Base-by-base conservation (phyloP, 2,329 filamentous ascomycete genomes). In the Emmonsiellopsis sp. region DNA sequence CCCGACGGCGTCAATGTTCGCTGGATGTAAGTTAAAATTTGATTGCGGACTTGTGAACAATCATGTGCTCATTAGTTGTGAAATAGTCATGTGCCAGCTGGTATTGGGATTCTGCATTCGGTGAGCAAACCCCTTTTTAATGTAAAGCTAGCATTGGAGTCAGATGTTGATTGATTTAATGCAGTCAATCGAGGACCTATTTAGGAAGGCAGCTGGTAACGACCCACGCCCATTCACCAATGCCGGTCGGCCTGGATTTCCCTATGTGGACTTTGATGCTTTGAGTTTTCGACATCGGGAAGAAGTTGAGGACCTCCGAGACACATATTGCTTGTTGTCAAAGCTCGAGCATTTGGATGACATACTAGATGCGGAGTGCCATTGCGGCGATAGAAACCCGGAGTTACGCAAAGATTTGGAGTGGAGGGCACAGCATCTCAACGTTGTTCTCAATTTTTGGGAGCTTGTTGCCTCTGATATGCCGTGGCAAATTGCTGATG, bases 391-490 rank as follows among this genome's bases (percentile, higher is more conserved):
- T 40, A 40, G 47, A 49, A 49, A 49, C 40, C 11, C 7, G 11
- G 40, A 31, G 10, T n/a, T 49, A 35, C 47, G 47, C 16, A 35
- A 13, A 1, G 47, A 49, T 31, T 37, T 49, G 16, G 47, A 49
- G n/a, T 49, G 47, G 47, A 31, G 47, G 15, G 47, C 47, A 49
- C 34, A 49, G n/a, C 47, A 49, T 31, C 47, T 49, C 9, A 49
- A 49, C 47, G 40, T 37, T 6, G 47, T 40, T 10, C 47, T 49
- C 47, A 49, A 34, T 5, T 49, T 49, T 32, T 49, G 47, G 47
- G 47, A 49, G 20, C 20, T 49, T 11, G 47, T 49, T 49, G 47
- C 47, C 0, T 49, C 47, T 13, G 47, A 49, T 26, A 49, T 49
- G 13, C 47, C 47, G 2, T 49, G 47, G 47, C 47, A 49, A 41